Conservation (phyloP, 2,329 filamentous ascomycete genomes). For the Trichophyton equinum region DNA sequence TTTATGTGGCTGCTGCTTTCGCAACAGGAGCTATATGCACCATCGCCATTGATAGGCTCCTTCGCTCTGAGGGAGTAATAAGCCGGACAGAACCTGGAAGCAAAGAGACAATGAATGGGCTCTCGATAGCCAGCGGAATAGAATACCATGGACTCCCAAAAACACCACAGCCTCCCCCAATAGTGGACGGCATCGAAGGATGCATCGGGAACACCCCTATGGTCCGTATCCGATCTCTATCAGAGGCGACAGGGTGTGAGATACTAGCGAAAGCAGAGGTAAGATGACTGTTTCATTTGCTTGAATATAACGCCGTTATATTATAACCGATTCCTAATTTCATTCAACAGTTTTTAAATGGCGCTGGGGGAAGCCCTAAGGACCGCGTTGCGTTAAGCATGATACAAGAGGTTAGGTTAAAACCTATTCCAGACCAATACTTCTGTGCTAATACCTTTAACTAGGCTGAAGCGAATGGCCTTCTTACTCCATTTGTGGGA, state of each 20-base stretch:
- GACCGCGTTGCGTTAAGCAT: conserved; percentile 88
- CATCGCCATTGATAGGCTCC: conserved; percentile 51
- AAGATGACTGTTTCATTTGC: conserved; percentile 10
- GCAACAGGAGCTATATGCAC: conserved; percentile 61
- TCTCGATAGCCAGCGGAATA: neutral
- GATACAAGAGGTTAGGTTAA: conserved; percentile 46
- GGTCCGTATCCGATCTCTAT: conserved; percentile 72
- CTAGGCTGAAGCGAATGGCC: conserved; percentile 62
- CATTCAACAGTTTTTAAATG: conserved; percentile 61
- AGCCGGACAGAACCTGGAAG: neutral
- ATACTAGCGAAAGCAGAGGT: conserved; percentile 87
- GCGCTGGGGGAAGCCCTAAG: conserved; percentile 85
- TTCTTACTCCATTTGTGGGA: conserved; percentile 65
- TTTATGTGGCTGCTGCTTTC: conserved; percentile 58
- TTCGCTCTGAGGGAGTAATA: neutral
- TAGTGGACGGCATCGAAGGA: conserved; percentile 72
- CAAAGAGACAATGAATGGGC: neutral
- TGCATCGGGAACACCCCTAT: conserved; percentile 91
- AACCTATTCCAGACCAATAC: neutral
- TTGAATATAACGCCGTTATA: neutral
- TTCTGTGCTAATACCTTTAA: conserved; percentile 2
- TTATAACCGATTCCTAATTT: conserved; percentile 9
- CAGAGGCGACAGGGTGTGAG: conserved; percentile 70
- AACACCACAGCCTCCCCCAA: conserved; percentile 25
- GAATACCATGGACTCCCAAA: neutral